These are phyloP conservation scores for Isoetes engelmannii DNA, from an alignment of 83 land plant genomes.

Conservation along the genomic window DNA sequence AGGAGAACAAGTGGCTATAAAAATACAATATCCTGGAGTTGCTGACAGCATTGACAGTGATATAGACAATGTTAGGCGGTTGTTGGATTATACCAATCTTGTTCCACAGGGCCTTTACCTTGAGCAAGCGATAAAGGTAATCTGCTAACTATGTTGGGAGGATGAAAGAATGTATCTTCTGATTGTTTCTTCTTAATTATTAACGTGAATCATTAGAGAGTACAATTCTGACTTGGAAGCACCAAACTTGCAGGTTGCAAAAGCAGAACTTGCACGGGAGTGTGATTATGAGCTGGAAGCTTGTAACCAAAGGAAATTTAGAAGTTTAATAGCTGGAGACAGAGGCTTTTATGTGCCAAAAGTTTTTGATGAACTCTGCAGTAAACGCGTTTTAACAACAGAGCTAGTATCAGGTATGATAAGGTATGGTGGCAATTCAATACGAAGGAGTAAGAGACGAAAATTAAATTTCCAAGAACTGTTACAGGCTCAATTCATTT, in stretches of 20 bases:
- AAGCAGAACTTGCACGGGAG: slow-evolving; percentile 85
- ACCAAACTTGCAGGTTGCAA: slow-evolving; percentile 68
- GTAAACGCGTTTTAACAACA: slow-evolving; percentile 78
- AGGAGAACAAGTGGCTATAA: slow-evolving; percentile 81
- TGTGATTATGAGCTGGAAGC: slow-evolving; percentile 93
- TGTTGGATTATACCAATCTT: slow-evolving; percentile 77
- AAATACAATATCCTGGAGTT: slow-evolving; percentile 99
- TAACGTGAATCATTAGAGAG: background rate
- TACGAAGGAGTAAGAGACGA: too few species aligned
- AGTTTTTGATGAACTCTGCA: slow-evolving; percentile 70
- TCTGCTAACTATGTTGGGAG: too few species aligned
- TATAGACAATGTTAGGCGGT: slow-evolving; percentile 80
- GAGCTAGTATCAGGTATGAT: slow-evolving; percentile 81
- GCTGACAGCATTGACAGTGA: slow-evolving; percentile 99
- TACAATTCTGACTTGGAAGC: background rate
- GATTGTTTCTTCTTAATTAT: background rate
- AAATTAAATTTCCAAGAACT: too few species aligned
- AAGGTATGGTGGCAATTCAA: too few species aligned
- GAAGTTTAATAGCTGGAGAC: slow-evolving; percentile 41
- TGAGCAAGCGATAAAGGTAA: slow-evolving; percentile 93
- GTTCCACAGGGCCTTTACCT: slow-evolving; percentile 88
- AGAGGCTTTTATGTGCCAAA: slow-evolving; percentile 84
- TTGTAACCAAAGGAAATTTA: slow-evolving; percentile 65
- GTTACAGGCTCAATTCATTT: too few species aligned
- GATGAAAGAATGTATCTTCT: too few species aligned